Evolutionary conservation across 1,284 basidiomycete genomes (phyloP).

Genomic region (Coriolopsis trogii): DNA sequence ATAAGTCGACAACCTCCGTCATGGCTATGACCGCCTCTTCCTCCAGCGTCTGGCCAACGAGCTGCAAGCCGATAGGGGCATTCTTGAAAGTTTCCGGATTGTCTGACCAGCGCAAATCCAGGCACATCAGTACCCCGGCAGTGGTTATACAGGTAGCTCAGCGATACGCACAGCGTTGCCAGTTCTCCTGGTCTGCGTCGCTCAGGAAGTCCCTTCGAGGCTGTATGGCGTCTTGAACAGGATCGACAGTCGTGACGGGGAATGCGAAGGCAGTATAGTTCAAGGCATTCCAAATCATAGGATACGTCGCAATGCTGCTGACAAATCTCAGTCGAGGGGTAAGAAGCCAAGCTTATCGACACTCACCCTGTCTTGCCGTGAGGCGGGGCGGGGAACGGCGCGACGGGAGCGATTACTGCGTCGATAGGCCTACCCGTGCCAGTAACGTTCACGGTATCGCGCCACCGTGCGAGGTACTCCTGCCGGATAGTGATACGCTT

Average conservation of each 20-base stretch:
- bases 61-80: conserved; percentile 53
- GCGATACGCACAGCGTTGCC: conserved; percentile 49
- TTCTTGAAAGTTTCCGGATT: conserved; percentile 46
- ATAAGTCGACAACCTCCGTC: conserved; percentile 40
- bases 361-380: conserved; percentile 55
- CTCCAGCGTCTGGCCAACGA: conserved; percentile 51
- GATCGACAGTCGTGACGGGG: conserved; percentile 66
- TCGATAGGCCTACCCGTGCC: conserved; percentile 67
- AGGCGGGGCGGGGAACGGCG: conserved; percentile 51
- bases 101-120: conserved; percentile 36
- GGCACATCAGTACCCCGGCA: neutral
- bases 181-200: conserved; percentile 43
- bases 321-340: neutral
- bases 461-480: conserved; percentile 60
- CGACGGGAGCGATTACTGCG: conserved; percentile 60
- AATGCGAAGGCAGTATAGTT: conserved; percentile 72
- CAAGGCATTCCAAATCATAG: conserved; percentile 67
- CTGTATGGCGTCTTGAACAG: conserved; percentile 34
- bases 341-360: neutral
- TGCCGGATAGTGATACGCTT: conserved; percentile 47
- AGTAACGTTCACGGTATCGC: conserved; percentile 46
- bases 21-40: conserved; percentile 53
- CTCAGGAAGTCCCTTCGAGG: conserved; percentile 38
- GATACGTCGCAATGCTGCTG: conserved; percentile 35
- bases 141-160: neutral